These are phyloP conservation scores for Chaetomium fimeti DNA, from an alignment of 495 filamentous ascomycete species.

Conservation along the genomic window DNA sequence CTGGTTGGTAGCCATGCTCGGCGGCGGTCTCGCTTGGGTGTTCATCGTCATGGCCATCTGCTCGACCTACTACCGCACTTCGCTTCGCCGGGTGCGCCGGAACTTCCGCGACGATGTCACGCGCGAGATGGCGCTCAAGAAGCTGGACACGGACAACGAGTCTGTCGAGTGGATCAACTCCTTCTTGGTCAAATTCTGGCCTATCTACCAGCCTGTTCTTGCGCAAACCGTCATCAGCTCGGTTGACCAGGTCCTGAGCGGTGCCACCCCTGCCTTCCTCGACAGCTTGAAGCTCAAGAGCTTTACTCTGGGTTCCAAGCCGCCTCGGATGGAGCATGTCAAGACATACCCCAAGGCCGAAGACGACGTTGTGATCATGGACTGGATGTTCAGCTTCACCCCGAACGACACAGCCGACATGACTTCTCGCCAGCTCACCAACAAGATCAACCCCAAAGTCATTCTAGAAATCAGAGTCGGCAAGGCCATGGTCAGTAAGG, in stretches of 20 bases:
- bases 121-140: conserved; percentile 87
- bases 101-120: conserved; percentile 95
- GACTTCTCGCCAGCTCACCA: conserved; percentile 83
- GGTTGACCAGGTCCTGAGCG: conserved; percentile 93
- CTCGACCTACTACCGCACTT: conserved; percentile 95
- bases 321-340: conserved; percentile 92
- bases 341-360: conserved; percentile 97
- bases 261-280: conserved; percentile 83
- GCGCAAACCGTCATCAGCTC: conserved; percentile 87
- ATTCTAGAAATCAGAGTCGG: conserved; percentile 90
- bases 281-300: conserved; percentile 89
- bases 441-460: conserved; percentile 96
- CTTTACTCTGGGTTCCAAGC: conserved; percentile 91
- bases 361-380: conserved; percentile 94
- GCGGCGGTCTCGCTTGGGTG: conserved; percentile 89
- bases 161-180: conserved; percentile 99
- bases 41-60: conserved; percentile 89
- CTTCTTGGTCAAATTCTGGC: conserved; percentile 98
- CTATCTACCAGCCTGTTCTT: conserved; percentile 92
- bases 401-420: conserved; percentile 91
- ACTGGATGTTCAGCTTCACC: conserved; percentile 99
- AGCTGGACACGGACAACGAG: conserved; percentile 87
- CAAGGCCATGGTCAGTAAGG: conserved; percentile 93
- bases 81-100: conserved; percentile 84
- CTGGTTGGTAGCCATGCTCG: conserved; percentile 84